Base-by-base conservation (phyloP, 129 eudicot species). In the Flaveria bidentis region DNA sequence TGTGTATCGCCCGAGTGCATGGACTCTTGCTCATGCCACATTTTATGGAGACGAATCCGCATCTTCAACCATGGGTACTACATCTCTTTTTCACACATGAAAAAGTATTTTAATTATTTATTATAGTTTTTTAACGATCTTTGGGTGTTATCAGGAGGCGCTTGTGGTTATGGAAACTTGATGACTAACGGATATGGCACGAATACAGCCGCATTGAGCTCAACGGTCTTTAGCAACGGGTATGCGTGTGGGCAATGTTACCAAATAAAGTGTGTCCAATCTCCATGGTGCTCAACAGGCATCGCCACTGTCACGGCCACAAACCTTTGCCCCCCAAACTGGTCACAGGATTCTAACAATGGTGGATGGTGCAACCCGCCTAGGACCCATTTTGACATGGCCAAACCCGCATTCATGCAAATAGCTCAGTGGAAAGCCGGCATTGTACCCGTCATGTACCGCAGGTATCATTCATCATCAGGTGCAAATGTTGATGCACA, bases 321-420 rank as follows among this genome's bases (percentile, higher is more conserved):
- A 6, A 92, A 92, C 78, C 85, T 92, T 23, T 92, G 98, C 89
- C 98, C 98, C 18, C 98, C 98, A 0, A 90, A 90, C 53, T 90
- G 92, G 91, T 42, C 81, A 1, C 30, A 87, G 58, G 86, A 85
- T 70, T 72, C 88, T 81, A 85, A 90, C 72, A 66, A 80, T 8
- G 98, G 98, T 11, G 98, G 98, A 45, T 93, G 98, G 98, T 90
- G 98, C 89, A 90, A 93, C 83, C 98, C 98, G 0, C 98, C 98
- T 30, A 84, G 96, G 55, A 85, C 88, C 63, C 98, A 93, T 69
- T 93, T 93, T 16, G 98, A 93, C 81, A 84, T 93, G 87, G 80
- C 98, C 23, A 88, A 93, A 79, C 98, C 98, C 17, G 96, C 93
- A 22, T 93, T 93, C 91, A 86, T 88, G 92, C 80, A 86, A 80